Conservation (phyloP, 1,284 basidiomycete genomes). For the Pseudozyma flocculosa region DNA sequence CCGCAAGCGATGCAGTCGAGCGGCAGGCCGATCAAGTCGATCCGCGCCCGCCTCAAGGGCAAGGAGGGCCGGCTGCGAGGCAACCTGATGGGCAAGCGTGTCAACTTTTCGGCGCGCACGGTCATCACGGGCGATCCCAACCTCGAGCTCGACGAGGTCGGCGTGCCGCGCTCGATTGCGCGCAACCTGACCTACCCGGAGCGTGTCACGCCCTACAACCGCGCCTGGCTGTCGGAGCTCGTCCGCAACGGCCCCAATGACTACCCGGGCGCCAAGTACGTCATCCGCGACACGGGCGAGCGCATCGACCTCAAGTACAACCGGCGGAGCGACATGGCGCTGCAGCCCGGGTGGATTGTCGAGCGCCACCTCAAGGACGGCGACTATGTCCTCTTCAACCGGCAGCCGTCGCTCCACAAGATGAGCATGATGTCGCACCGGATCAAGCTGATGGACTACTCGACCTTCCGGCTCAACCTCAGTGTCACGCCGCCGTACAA, state of each 20-base stretch:
- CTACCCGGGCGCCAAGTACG: slow-evolving; percentile 95
- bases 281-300: slow-evolving; percentile 96
- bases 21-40: slow-evolving; percentile 95
- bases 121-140: slow-evolving; percentile 99
- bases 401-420: slow-evolving; percentile 96
- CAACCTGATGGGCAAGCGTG: slow-evolving; percentile 99
- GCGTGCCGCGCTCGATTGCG: slow-evolving; percentile 93
- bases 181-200: slow-evolving; percentile 98
- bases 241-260: slow-evolving; percentile 94
- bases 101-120: slow-evolving; percentile 97
- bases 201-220: slow-evolving; percentile 97
- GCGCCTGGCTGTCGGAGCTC: slow-evolving; percentile 87
- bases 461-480: slow-evolving; percentile 95
- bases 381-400: slow-evolving; percentile 89
- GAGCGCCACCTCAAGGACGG: slow-evolving; percentile 96
- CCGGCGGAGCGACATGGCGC: slow-evolving; percentile 84
- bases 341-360: slow-evolving; percentile 98
- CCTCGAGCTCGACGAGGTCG: slow-evolving; percentile 92
- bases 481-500: slow-evolving; percentile 68
- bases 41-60: slow-evolving; percentile 95
- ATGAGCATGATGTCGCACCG: slow-evolving; percentile 99
- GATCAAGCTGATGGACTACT: slow-evolving; percentile 96
- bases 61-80: slow-evolving; percentile 98
- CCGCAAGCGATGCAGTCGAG: slow-evolving; percentile 97
- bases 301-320: slow-evolving; percentile 91